Percentiles rank a stretch among this genome's conserved stretches.
Conservation (phyloP, 2,329 filamentous ascomycete species). For the Allantophomopsis lycopodina region DNA sequence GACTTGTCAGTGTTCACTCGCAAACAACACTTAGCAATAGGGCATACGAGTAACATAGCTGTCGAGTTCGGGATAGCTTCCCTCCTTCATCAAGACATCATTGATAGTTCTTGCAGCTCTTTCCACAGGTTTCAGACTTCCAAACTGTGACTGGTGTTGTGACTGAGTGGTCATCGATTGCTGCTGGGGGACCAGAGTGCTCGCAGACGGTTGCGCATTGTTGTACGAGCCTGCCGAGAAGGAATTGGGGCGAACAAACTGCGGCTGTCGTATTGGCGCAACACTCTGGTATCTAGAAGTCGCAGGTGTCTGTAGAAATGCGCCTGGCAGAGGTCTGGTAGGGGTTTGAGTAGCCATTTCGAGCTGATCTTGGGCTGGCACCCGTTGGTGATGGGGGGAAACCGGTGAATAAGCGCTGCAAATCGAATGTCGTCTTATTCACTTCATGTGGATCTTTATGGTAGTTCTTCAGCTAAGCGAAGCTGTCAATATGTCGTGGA, state of each 20-base stretch:
- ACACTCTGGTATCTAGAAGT: slow-evolving; percentile 30
- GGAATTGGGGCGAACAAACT: slow-evolving; percentile 28
- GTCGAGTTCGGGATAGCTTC: slow-evolving; percentile 78
- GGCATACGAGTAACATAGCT: slow-evolving; percentile 75
- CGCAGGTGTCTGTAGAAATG: slow-evolving; percentile 64
- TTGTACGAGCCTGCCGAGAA: slow-evolving; percentile 9
- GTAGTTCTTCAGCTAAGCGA: too few relatives aligned
- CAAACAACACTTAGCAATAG: neutral
- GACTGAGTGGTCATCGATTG: slow-evolving; percentile 11
- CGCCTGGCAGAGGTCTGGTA: slow-evolving; percentile 59
- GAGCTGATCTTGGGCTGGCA: too few relatives aligned
- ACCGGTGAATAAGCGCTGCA: too few relatives aligned
- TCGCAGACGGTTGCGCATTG: slow-evolving; percentile 8
- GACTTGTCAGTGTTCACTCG: slow-evolving; percentile 10
- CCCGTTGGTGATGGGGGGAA: too few relatives aligned
- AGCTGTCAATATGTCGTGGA: too few relatives aligned
- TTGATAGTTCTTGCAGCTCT: slow-evolving; percentile 79
- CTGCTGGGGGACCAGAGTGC: slow-evolving; percentile 3
- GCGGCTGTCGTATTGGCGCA: slow-evolving; percentile 31
- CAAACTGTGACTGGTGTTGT: slow-evolving; percentile 27
- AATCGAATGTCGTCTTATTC: too few relatives aligned
- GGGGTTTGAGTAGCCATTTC: slow-evolving; percentile 33
- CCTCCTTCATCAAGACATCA: slow-evolving; percentile 60
- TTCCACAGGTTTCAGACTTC: slow-evolving; percentile 53
- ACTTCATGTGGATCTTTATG: too few relatives aligned